phyloP scores from a whole-genome alignment of 805 yeast species.

The Monosporozyma unispora region DNA sequence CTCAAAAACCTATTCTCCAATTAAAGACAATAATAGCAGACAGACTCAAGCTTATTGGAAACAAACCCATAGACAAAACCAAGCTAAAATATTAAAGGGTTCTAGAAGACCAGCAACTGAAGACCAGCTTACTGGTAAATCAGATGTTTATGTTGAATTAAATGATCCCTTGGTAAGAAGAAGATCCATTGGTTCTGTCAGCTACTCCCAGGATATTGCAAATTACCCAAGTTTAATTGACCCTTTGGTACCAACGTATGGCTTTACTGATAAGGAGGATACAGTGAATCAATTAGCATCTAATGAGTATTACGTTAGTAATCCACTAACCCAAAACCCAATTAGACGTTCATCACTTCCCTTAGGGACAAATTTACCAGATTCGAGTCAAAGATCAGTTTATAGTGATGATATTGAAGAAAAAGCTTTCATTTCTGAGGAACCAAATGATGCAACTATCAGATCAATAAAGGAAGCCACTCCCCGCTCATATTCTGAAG shows the following conservation, averaged over 20 bases:
- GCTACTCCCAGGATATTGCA: slow-evolving; percentile 17
- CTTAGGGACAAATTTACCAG: too few species aligned
- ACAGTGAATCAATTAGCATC: neutral
- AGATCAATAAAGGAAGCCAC: neutral
- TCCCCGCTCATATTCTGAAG: slow-evolving; percentile 1
- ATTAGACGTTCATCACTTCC: neutral
- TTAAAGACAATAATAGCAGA: neutral
- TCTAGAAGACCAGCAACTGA: slow-evolving; percentile 8
- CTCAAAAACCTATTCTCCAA: neutral
- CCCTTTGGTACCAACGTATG: slow-evolving; percentile 22
- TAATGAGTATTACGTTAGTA: neutral
- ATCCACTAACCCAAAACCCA: neutral
- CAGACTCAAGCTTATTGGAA: neutral
- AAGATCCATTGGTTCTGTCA: slow-evolving; percentile 2
- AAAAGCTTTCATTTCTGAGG: neutral
- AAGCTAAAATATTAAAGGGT: neutral
- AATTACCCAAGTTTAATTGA: slow-evolving; percentile 25
- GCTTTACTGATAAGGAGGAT: slow-evolving; percentile 9
- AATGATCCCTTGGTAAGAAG: neutral
- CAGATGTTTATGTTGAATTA: neutral
- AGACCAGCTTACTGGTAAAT: slow-evolving; percentile 3
- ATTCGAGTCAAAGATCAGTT: too few species aligned
- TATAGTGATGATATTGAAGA: neutral
- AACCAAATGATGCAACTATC: neutral
- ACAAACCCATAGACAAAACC: neutral